Base-by-base conservation (phyloP, 495 filamentous ascomycete genomes). In the Apiosordaria backusii region DNA sequence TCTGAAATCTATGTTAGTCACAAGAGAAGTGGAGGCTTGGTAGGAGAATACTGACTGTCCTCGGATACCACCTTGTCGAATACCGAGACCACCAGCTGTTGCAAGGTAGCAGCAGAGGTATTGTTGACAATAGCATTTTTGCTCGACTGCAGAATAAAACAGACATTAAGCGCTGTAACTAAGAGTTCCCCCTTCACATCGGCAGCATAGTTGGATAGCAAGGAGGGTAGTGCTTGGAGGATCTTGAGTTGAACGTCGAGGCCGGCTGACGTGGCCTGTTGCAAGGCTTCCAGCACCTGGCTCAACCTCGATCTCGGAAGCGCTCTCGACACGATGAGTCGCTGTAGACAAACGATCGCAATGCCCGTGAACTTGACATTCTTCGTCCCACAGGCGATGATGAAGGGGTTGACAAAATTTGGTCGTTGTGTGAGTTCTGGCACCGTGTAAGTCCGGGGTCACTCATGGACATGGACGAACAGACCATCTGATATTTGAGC, bases 221-320 rank as follows among this genome's bases (percentile, higher is more conserved):
- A 73, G 1, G 92, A 90, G n/a, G 96, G 95, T 29, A 99, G 80
- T 0, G 93, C 91, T 74, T 99, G 95, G 19, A 99, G 81, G 27
- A 98, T 96, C 78, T 97, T 99, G 60, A 99, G 85, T 71, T 99
- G 95, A 2, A 97, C 89, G 75, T 99, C 96, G 59, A 96, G 85
- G 35, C 89, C 93, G 84, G 77, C 71, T 24, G 70, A 77, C 3
- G 90, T 89, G 60, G 90, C 92, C 72, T 97, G 92, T 71, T 88
- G 88, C 67, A 99, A 82, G 1, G 92, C 93, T 61, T 93, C 89
- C 15, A 99, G 81, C 26, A 96, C 90, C 69, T 96, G 92, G 71
- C 87, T 87, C 61, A 99, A 77, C 64, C 90, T 81, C 7, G 84
- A 81, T 66, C 84, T 86, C 5, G 95, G 89, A 61, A 98, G 77